Evolutionary conservation across 805 yeast genomes (phyloP).

Genomic region (Sugiyamaella mastotermitis): DNA sequence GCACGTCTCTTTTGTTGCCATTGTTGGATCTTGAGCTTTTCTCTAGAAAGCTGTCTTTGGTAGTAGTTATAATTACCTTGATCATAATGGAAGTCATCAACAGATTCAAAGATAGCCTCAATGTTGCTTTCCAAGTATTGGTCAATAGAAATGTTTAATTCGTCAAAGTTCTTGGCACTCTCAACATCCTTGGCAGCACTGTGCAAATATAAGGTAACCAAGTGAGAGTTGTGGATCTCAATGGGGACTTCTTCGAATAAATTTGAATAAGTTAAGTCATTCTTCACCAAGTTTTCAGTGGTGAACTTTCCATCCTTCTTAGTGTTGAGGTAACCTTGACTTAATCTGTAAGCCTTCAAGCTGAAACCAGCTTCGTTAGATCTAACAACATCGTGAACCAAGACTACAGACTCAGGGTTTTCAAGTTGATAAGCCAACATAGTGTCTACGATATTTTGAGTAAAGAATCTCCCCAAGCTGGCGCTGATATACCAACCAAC

Average conservation of each 20-base stretch:
- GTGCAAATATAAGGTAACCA: slow-evolving; percentile 46
- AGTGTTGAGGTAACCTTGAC: slow-evolving; percentile 52
- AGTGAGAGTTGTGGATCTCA: slow-evolving; percentile 58
- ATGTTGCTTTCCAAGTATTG: slow-evolving; percentile 39
- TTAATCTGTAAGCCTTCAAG: slow-evolving; percentile 63
- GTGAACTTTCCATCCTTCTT: slow-evolving; percentile 51
- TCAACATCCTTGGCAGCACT: slow-evolving; percentile 9
- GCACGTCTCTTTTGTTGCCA: slow-evolving; percentile 68
- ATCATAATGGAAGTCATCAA: slow-evolving; percentile 72
- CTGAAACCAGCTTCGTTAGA: slow-evolving; percentile 53
- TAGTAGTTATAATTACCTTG: slow-evolving; percentile 75
- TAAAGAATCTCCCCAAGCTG: slow-evolving; percentile 61
- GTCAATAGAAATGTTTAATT: slow-evolving; percentile 38
- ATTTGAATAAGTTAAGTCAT: slow-evolving; percentile 56
- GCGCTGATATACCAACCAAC: slow-evolving; percentile 81
- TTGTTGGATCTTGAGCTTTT: slow-evolving; percentile 59
- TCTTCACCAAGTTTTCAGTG: slow-evolving; percentile 53
- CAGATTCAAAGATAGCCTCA: slow-evolving; percentile 59
- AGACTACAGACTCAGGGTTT: slow-evolving; percentile 47
- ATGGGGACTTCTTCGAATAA: slow-evolving; percentile 70
- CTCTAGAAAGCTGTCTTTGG: slow-evolving; percentile 71
- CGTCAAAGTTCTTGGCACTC: slow-evolving; percentile 27
- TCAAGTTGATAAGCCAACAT: slow-evolving; percentile 58
- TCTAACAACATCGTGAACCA: slow-evolving; percentile 59
- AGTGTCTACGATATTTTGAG: slow-evolving; percentile 56